Conservation (phyloP, 768 basidiomycete species). For the Termitomyces sp. region DNA sequence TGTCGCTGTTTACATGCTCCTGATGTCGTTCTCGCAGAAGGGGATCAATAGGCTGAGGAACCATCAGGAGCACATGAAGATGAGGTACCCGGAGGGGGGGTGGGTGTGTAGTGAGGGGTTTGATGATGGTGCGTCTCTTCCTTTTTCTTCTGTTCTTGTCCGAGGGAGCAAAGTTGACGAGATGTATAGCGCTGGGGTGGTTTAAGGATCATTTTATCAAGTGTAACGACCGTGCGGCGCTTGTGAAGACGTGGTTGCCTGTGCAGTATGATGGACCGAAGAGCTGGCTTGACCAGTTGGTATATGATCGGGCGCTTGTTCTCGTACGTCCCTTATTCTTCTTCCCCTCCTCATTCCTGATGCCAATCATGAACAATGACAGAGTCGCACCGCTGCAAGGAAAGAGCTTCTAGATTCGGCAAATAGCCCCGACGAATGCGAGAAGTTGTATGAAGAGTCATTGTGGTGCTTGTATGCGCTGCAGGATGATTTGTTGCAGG, state of each 20-base stretch:
- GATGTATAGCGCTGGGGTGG: conserved; percentile 68
- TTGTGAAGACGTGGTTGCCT: conserved; percentile 86
- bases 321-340: conserved; percentile 52
- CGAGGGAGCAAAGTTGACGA: no score
- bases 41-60: conserved; percentile 83
- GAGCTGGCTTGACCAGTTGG: conserved; percentile 83
- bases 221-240: conserved; percentile 86
- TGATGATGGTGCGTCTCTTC: conserved; percentile 55
- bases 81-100: conserved; percentile 73
- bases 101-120: conserved; percentile 78
- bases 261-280: conserved; percentile 79
- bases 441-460: conserved; percentile 92
- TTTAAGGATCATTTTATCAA: conserved; percentile 93
- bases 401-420: conserved; percentile 86
- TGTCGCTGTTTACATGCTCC: conserved; percentile 85
- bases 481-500: conserved; percentile 83
- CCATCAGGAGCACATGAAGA: conserved; percentile 79
- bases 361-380: background rate
- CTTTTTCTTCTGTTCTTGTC: background rate
- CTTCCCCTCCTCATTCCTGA: background rate
- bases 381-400: conserved; percentile 92
- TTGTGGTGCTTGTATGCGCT: conserved; percentile 92
- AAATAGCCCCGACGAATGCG: conserved; percentile 75
- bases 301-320: conserved; percentile 88
- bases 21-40: conserved; percentile 90